phyloP scores from a whole-genome alignment of 1,284 basidiomycete genomes.

The Ustilago cynodontis region DNA sequence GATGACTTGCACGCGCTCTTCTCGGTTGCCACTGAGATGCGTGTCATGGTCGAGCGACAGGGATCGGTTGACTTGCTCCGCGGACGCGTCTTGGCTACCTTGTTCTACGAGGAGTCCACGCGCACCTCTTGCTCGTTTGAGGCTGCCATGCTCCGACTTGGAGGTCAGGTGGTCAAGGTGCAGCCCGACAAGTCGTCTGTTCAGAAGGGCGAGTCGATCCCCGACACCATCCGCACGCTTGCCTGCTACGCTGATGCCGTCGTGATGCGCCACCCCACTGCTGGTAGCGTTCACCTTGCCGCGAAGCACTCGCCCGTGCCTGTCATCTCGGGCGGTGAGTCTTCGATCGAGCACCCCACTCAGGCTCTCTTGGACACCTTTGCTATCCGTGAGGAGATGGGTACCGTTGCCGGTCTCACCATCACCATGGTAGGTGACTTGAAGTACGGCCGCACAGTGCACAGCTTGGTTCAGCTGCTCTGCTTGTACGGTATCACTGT shows the following conservation, averaged over 20 bases:
- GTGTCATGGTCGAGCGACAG: slow-evolving; percentile 90
- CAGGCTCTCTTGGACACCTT: slow-evolving; percentile 86
- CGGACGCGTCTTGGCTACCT: slow-evolving; percentile 90
- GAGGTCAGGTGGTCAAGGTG: slow-evolving; percentile 91
- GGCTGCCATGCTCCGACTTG: slow-evolving; percentile 97
- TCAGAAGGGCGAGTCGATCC: slow-evolving; percentile 91
- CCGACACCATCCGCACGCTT: slow-evolving; percentile 93
- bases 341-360: slow-evolving; percentile 96
- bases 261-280: slow-evolving; percentile 91
- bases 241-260: slow-evolving; percentile 97
- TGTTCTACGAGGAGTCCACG: slow-evolving; percentile 98
- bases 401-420: slow-evolving; percentile 95
- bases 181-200: slow-evolving; percentile 87
- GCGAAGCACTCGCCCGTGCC: slow-evolving; percentile 96
- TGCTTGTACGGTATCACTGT: slow-evolving; percentile 86
- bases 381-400: slow-evolving; percentile 97
- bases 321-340: slow-evolving; percentile 96
- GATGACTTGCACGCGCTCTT: slow-evolving; percentile 94
- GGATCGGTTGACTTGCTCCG: slow-evolving; percentile 89
- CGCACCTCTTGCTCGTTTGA: slow-evolving; percentile 91
- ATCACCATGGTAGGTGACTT: slow-evolving; percentile 93
- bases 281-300: slow-evolving; percentile 79
- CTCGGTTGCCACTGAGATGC: slow-evolving; percentile 95
- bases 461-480: slow-evolving; percentile 92
- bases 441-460: slow-evolving; percentile 97